Evolutionary conservation across 352 stramenopile species (phyloP).

Genomic region (Pythium oligandrum): DNA sequence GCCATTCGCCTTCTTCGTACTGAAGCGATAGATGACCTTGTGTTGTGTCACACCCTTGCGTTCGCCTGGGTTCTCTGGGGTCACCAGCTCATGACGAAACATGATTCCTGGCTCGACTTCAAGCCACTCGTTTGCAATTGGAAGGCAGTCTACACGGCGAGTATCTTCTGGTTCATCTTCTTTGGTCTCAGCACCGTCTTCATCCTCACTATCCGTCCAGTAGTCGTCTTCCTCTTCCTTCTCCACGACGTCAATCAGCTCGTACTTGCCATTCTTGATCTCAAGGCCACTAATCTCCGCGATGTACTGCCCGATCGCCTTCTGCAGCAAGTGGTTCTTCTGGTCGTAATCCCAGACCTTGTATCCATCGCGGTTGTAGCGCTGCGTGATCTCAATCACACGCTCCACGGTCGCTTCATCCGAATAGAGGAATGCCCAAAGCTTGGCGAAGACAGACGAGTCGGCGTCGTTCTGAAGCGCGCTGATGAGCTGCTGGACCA

Average conservation of each 20-base stretch:
- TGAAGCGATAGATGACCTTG: constrained; percentile 20
- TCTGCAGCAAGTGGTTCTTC: constrained; percentile 50
- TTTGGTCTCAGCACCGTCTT: constrained; percentile 5
- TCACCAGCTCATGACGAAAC: constrained; percentile 42
- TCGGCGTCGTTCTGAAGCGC: constrained; percentile 13
- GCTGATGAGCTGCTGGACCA: constrained; percentile 17
- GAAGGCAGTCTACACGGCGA: constrained; percentile 6
- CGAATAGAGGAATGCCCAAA: constrained; percentile 1
- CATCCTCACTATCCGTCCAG: neutral
- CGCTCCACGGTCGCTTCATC: constrained; percentile 13
- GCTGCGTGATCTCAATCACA: constrained; percentile 25
- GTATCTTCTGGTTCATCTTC: constrained; percentile 15
- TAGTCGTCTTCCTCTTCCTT: neutral
- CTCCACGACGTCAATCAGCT: constrained; percentile 30
- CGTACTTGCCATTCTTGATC: constrained; percentile 35
- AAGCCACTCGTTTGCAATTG: constrained; percentile 39
- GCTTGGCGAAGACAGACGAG: constrained; percentile 6
- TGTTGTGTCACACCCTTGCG: constrained; percentile 11
- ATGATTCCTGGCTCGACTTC: constrained; percentile 31
- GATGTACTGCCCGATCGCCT: constrained; percentile 45
- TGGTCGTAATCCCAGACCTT: constrained; percentile 31
- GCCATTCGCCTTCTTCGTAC: constrained; percentile 14
- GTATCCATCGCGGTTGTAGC: constrained; percentile 25
- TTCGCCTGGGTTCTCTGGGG: constrained; percentile 6
- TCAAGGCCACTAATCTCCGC: constrained; percentile 33